Percentiles rank a stretch among this genome's conserved stretches.
phyloP scores from a whole-genome alignment of 176 grass and related monocot genomes.

The bread wheat (Triticum aestivum) region DNA sequence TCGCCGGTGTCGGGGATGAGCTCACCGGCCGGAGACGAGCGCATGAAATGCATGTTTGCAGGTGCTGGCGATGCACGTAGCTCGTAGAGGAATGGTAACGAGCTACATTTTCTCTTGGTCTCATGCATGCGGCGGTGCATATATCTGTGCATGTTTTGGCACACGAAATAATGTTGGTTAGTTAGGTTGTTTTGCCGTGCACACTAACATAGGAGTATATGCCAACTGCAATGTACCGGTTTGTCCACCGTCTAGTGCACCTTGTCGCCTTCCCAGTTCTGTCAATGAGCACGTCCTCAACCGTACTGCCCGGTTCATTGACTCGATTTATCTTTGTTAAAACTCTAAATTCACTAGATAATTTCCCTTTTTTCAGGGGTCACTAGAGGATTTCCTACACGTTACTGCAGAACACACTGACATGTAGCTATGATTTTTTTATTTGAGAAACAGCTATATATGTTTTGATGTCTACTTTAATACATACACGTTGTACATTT shows the following conservation, averaged over 20 bases:
- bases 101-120: background rate
- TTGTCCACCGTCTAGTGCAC: no score
- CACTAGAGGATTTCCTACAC: no score
- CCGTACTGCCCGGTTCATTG: background rate
- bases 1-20: no score
- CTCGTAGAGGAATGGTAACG: constrained; percentile 16
- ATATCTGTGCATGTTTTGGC: background rate
- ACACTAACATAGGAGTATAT: background rate
- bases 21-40: background rate
- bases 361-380: no score
- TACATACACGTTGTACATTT: no score
- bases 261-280: background rate
- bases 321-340: background rate
- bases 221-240: background rate
- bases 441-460: no score
- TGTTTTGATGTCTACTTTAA: no score
- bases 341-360: no score
- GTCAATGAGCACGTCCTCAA: no score
- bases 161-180: background rate
- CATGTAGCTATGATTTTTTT: no score
- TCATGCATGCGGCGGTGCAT: background rate
- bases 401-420: no score
- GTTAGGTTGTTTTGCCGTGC: constrained; percentile 21
- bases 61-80: no score
- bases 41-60: background rate